These are phyloP conservation scores for Suillus occidentalis DNA, from an alignment of 768 basidiomycete genomes.

Conservation along the genomic window DNA sequence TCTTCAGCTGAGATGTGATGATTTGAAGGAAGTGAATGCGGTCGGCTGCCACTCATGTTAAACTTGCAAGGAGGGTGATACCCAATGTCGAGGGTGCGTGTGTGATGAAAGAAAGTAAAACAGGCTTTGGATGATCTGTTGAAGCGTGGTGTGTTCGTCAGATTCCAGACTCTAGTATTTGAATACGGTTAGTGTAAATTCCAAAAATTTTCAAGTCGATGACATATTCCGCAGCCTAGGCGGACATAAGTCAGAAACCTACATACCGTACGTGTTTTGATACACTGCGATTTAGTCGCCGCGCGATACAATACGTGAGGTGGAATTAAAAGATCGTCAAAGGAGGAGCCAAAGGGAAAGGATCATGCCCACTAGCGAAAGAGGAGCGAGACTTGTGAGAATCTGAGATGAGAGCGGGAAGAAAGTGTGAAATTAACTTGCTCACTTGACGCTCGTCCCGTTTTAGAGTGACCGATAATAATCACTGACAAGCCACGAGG, in stretches of 20 bases:
- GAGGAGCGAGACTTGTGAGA: conserved; percentile 3
- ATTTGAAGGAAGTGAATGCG: conserved; percentile 28
- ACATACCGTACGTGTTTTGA: conserved; percentile 28
- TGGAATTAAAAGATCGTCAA: conserved; percentile 11
- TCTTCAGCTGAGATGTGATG: conserved; percentile 16
- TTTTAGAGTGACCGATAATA: conserved; percentile 13
- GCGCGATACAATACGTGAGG: conserved; percentile 1
- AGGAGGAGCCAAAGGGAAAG: conserved; percentile 10
- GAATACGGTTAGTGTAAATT: conserved; percentile 16
- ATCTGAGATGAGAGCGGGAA: not conserved
- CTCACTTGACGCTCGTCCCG: conserved; percentile 16
- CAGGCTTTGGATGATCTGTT: conserved; percentile 14
- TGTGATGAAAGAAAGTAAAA: conserved; percentile 11
- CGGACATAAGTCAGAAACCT: not conserved
- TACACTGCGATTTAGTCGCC: not conserved
- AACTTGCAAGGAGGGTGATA: conserved; percentile 17
- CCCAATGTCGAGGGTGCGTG: conserved; percentile 15
- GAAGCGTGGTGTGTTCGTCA: conserved; percentile 18
- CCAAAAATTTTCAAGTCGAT: conserved; percentile 2
- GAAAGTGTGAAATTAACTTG: conserved; percentile 9
- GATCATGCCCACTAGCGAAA: conserved; percentile 21
- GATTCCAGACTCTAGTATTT: conserved; percentile 17
- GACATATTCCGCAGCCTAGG: conserved; percentile 9
- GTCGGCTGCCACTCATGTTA: conserved; percentile 16
- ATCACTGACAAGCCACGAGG: conserved; percentile 5